Conservation (phyloP, 1,139 yeast species). For the Pichia kudriavzevii region DNA sequence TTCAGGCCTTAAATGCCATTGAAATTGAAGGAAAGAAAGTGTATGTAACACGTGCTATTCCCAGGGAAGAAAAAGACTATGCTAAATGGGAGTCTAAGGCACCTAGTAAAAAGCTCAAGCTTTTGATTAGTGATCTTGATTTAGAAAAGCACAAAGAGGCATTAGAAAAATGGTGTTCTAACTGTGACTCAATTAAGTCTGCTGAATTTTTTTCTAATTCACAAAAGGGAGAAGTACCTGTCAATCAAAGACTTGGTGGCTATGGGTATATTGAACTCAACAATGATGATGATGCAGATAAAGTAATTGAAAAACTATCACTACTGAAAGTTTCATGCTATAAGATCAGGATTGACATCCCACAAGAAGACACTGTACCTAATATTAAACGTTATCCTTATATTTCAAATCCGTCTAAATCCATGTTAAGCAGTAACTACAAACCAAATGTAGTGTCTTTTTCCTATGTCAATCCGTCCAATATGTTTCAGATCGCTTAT, state of each 20-base stretch:
- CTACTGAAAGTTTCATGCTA: slow-evolving; percentile 20
- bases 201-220: slow-evolving; percentile 22
- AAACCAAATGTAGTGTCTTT: slow-evolving; percentile 12
- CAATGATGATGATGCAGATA: slow-evolving; percentile 21
- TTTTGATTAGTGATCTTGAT: slow-evolving; percentile 22
- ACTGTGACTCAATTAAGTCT: slow-evolving; percentile 20
- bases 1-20: slow-evolving; percentile 22
- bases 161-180: slow-evolving; percentile 22
- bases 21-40: slow-evolving; percentile 25
- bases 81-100: slow-evolving; percentile 14
- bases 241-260: slow-evolving; percentile 16
- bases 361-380: slow-evolving; percentile 7
- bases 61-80: slow-evolving; percentile 26
- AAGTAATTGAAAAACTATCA: slow-evolving; percentile 18
- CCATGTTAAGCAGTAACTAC: neutral
- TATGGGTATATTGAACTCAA: slow-evolving; percentile 26
- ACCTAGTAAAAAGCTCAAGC: slow-evolving; percentile 19
- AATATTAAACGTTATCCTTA: slow-evolving; percentile 15
- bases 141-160: slow-evolving; percentile 15
- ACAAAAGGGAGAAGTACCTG: slow-evolving; percentile 8
- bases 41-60: slow-evolving; percentile 28
- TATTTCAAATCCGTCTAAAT: slow-evolving; percentile 1
- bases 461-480: slow-evolving; percentile 24
- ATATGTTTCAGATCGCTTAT: slow-evolving; percentile 22
- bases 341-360: slow-evolving; percentile 24